These are phyloP conservation scores for Bathelium albidoporum DNA, from an alignment of 495 filamentous ascomycete genomes.

Conservation along the genomic window DNA sequence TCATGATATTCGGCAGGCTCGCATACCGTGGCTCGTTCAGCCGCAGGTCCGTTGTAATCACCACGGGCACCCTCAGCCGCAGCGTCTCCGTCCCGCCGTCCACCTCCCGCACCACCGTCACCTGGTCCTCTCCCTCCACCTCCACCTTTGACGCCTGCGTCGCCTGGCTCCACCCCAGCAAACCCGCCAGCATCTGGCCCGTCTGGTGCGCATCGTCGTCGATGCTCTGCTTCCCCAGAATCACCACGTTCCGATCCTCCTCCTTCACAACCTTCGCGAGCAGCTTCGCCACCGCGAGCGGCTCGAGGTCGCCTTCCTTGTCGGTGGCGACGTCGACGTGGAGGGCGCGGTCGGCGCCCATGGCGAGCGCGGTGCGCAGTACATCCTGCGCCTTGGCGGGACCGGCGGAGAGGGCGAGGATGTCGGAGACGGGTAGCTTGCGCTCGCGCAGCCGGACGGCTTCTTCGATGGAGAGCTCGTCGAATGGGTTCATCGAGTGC, in stretches of 20 bases:
- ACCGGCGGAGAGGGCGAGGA: conserved; percentile 79
- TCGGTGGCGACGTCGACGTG: conserved; percentile 64
- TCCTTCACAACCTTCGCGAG: conserved; percentile 63
- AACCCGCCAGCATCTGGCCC: conserved; percentile 91
- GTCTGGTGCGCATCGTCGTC: conserved; percentile 95
- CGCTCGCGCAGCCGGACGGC: conserved; percentile 86
- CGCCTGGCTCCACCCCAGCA: conserved; percentile 87
- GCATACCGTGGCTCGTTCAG: conserved; percentile 94
- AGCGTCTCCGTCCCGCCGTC: conserved; percentile 93
- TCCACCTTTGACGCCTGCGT: conserved; percentile 81
- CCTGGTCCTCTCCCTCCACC: conserved; percentile 44
- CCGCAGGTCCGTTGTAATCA: conserved; percentile 89
- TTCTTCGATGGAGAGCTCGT: conserved; percentile 96
- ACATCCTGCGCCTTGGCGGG: conserved; percentile 77
- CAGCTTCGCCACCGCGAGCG: conserved; percentile 82
- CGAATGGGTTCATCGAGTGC: conserved; percentile 97
- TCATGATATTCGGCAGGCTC: conserved; percentile 97
- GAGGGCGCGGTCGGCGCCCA: conserved; percentile 88
- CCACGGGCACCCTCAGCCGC: conserved; percentile 68
- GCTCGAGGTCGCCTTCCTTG: conserved; percentile 59
- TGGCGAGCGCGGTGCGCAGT: conserved; percentile 93
- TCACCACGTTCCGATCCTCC: conserved; percentile 81
- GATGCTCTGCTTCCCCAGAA: conserved; percentile 94
- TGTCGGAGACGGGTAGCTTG: conserved; percentile 61
- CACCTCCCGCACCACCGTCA: conserved; percentile 79